Percentiles rank a stretch among this genome's conserved stretches.
phyloP scores from a whole-genome alignment of 768 basidiomycete species.

The Naganishia randhawae region DNA sequence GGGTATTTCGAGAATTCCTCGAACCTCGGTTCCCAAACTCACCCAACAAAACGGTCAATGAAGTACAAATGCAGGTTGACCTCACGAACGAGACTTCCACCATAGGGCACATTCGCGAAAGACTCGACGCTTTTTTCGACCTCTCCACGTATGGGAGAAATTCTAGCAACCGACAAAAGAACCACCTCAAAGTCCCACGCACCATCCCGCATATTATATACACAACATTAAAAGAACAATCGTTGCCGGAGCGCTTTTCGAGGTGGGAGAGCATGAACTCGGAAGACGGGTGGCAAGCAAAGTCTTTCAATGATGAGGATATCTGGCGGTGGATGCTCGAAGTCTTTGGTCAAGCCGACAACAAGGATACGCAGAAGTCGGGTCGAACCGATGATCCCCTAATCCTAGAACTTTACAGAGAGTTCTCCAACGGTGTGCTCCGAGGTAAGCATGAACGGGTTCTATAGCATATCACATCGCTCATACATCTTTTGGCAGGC shows the following conservation, averaged over 20 bases:
- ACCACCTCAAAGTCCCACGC: background rate
- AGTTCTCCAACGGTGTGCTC: constrained; percentile 16
- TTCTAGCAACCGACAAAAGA: background rate
- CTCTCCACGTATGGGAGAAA: background rate
- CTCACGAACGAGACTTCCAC: background rate
- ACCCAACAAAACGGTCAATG: background rate
- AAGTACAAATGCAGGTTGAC: background rate
- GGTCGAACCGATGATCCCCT: background rate
- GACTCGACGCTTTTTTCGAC: background rate
- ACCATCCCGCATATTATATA: background rate
- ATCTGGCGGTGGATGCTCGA: background rate
- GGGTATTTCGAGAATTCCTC: background rate
- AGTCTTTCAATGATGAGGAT: background rate
- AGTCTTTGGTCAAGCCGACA: background rate
- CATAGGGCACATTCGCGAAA: background rate
- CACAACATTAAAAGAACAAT: background rate
- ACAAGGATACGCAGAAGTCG: background rate
- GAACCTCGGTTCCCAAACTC: background rate
- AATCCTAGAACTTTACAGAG: background rate
- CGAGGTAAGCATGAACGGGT: constrained; percentile 28
- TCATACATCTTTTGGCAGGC: background rate
- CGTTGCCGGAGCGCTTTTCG: background rate
- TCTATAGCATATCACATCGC: background rate
- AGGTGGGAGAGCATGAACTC: background rate
- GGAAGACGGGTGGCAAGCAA: background rate